Conservation (phyloP, 805 yeast genomes). For the Wickerhamomyces chambardii region DNA sequence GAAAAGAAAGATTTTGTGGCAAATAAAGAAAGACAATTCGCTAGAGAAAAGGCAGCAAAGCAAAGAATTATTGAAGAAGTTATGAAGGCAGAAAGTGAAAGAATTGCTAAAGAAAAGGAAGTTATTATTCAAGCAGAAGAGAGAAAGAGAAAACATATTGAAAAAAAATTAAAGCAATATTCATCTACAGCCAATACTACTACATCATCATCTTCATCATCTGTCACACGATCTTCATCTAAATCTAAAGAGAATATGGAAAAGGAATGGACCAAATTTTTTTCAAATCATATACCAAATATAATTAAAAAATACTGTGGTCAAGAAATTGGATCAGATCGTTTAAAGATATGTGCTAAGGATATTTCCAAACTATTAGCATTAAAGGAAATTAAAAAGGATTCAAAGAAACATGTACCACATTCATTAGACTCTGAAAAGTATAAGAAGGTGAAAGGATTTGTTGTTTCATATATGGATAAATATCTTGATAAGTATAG, state of each 20-base stretch:
- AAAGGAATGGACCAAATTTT: constrained; percentile 28
- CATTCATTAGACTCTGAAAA: constrained; percentile 54
- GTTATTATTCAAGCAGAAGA: constrained; percentile 13
- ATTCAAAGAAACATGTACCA: constrained; percentile 32
- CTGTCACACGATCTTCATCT: neutral
- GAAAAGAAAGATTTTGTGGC: constrained; percentile 14
- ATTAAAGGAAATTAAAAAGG: constrained; percentile 49
- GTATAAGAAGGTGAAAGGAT: constrained; percentile 58
- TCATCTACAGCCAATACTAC: constrained; percentile 5
- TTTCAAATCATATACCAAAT: constrained; percentile 78
- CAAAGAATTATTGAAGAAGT: constrained; percentile 32
- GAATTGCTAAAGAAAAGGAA: constrained; percentile 13
- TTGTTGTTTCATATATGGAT: constrained; percentile 56
- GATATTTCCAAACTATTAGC: constrained; percentile 65
- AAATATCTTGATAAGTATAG: constrained; percentile 45
- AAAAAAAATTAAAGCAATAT: no score
- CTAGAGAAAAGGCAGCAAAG: constrained; percentile 14
- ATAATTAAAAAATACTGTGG: constrained; percentile 53
- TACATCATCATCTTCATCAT: constrained; percentile 1
- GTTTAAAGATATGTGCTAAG: constrained; percentile 66
- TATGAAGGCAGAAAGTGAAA: constrained; percentile 16
- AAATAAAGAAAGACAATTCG: constrained; percentile 16
- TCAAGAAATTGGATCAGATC: constrained; percentile 59
- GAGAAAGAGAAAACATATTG: constrained; percentile 19
- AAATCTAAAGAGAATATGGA: constrained; percentile 6